These are phyloP conservation scores for Rheum nobile DNA, from an alignment of 148 eudicot species.

Conservation along the genomic window DNA sequence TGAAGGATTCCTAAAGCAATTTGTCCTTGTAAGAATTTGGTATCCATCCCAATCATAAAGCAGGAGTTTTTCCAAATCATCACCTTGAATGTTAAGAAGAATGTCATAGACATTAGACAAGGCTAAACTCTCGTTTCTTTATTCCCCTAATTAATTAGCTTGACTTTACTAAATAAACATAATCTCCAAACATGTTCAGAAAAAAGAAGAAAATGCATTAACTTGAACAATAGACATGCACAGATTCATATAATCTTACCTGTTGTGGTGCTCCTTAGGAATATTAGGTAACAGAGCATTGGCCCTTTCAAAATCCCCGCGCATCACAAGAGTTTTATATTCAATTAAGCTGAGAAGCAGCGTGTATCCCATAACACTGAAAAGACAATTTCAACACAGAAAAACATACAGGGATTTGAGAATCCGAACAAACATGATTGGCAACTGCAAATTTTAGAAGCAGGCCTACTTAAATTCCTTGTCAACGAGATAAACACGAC, in stretches of 20 bases:
- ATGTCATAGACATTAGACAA: background rate
- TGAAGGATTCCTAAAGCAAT: background rate
- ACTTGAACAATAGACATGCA: background rate
- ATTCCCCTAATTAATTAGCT: background rate
- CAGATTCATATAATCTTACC: slow-evolving; percentile 26
- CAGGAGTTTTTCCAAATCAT: background rate
- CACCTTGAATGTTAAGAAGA: background rate
- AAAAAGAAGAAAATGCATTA: background rate
- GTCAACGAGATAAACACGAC: slow-evolving; percentile 92
- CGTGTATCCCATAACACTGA: slow-evolving; percentile 90
- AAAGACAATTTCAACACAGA: slow-evolving; percentile 12
- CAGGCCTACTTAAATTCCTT: slow-evolving; percentile 91
- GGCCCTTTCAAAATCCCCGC: slow-evolving; percentile 89
- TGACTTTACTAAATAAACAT: background rate
- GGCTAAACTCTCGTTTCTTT: background rate
- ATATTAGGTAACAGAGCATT: slow-evolving; percentile 73
- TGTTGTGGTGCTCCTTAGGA: slow-evolving; percentile 96
- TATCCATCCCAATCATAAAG: background rate
- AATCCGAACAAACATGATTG: background rate
- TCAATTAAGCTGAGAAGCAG: slow-evolving; percentile 86
- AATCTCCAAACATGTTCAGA: background rate
- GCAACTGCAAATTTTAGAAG: background rate
- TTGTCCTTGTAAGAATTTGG: background rate
- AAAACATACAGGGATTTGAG: background rate
- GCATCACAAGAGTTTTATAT: slow-evolving; percentile 99